Percentiles rank a stretch among this genome's conserved stretches.
These are phyloP conservation scores for Cladosporium colombiae DNA, from an alignment of 2,329 filamentous ascomycete genomes.

Conservation along the genomic window DNA sequence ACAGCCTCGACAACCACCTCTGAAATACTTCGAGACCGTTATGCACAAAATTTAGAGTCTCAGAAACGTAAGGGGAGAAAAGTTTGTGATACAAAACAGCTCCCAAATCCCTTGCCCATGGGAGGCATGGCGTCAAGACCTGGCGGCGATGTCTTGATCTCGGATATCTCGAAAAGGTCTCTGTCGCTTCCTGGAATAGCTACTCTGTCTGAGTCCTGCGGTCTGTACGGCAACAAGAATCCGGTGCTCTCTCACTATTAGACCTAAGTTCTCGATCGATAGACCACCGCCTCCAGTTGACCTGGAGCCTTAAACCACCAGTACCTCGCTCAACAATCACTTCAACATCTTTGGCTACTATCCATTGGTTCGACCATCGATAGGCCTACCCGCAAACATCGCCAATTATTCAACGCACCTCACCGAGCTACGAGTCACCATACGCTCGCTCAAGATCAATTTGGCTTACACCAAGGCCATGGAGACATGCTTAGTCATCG, in stretches of 20 bases:
- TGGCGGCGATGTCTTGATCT: background rate
- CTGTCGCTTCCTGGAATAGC: background rate
- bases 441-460: background rate
- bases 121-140: background rate
- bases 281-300: background rate
- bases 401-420: background rate
- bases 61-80: background rate
- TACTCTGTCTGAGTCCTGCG: background rate
- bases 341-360: too few relatives aligned
- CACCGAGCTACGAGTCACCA: background rate
- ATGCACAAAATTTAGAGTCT: background rate
- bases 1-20: background rate
- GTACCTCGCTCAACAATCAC: too few relatives aligned
- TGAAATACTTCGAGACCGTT: background rate
- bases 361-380: background rate
- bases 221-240: background rate
- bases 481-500: background rate
- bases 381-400: background rate
- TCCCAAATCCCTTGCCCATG: background rate
- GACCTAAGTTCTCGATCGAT: background rate
- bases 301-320: background rate
- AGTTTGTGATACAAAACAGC: background rate
- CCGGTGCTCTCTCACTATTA: background rate
- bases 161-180: background rate
- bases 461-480: background rate